Conservation (phyloP, 805 yeast species). For the Yamadazyma laniorum region DNA sequence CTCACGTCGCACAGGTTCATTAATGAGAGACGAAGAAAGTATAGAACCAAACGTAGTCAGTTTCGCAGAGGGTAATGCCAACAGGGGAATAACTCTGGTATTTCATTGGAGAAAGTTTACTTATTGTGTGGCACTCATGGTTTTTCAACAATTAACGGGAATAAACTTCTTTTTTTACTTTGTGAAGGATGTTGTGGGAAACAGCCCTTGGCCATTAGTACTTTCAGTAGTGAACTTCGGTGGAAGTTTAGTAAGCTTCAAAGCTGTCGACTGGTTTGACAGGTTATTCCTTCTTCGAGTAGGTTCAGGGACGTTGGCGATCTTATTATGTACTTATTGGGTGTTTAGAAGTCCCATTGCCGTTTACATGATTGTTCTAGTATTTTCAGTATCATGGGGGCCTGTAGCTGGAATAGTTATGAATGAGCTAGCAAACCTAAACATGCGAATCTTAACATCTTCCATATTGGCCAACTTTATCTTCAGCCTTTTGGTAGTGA, state of each 20-base stretch:
- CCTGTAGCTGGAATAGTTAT: conserved; percentile 27
- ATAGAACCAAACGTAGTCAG: no score
- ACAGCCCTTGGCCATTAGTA: conserved; percentile 4
- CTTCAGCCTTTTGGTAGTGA: conserved; percentile 11
- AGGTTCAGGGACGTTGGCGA: conserved; percentile 8
- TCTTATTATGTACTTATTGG: conserved; percentile 2
- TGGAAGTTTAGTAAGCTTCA: conserved; percentile 10
- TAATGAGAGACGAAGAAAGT: no score
- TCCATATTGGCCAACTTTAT: conserved; percentile 11
- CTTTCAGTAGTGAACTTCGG: conserved; percentile 10
- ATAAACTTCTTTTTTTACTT: conserved; percentile 34
- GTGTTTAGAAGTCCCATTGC: not conserved
- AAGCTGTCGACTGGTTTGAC: conserved; percentile 4
- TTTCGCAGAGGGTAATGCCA: no score
- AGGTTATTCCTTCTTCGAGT: conserved; percentile 7
- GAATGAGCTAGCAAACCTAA: conserved; percentile 23
- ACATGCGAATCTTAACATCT: conserved; percentile 15
- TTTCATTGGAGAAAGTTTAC: conserved; percentile 8
- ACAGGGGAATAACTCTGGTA: no score
- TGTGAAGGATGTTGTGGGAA: conserved; percentile 16
- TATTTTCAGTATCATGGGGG: conserved; percentile 28
- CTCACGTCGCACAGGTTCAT: no score
- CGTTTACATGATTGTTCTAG: conserved; percentile 6
- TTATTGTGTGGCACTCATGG: conserved; percentile 24
- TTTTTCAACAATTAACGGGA: conserved; percentile 36